phyloP scores from a whole-genome alignment of 305 asterid species.

The Fraxinus sp. region DNA sequence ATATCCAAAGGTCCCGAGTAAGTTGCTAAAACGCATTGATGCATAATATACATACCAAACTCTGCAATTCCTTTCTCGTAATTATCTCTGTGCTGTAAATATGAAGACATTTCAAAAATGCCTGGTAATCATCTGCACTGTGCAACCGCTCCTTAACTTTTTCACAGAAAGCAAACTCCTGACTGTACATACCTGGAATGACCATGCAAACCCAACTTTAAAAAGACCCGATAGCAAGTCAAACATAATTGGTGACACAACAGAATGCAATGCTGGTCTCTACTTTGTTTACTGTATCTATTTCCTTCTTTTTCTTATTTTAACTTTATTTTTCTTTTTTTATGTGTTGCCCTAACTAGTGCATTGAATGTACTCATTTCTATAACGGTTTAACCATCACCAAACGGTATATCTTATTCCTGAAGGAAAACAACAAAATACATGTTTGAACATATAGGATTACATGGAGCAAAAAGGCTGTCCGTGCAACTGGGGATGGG shows the following conservation, averaged over 20 bases:
- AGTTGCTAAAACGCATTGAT: constrained; percentile 18
- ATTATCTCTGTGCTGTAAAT: constrained; percentile 96
- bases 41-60: constrained; percentile 60
- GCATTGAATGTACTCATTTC: background rate
- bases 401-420: constrained; percentile 4
- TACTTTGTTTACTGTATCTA: background rate
- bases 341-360: background rate
- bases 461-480: background rate
- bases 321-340: background rate
- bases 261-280: background rate
- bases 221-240: constrained; percentile 13
- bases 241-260: constrained; percentile 1
- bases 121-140: constrained; percentile 92
- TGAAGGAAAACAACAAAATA: background rate
- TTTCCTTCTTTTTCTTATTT: constrained; percentile 11
- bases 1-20: constrained; percentile 7
- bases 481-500: background rate
- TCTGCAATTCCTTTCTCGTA: constrained; percentile 81
- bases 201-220: constrained; percentile 31
- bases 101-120: constrained; percentile 95
- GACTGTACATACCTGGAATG: constrained; percentile 67
- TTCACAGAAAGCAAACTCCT: constrained; percentile 89
- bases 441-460: background rate
- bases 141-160: constrained; percentile 87
- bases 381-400: constrained; percentile 1